Base-by-base conservation (phyloP, 1,284 basidiomycete species). In the Bjerkandera adusta region DNA sequence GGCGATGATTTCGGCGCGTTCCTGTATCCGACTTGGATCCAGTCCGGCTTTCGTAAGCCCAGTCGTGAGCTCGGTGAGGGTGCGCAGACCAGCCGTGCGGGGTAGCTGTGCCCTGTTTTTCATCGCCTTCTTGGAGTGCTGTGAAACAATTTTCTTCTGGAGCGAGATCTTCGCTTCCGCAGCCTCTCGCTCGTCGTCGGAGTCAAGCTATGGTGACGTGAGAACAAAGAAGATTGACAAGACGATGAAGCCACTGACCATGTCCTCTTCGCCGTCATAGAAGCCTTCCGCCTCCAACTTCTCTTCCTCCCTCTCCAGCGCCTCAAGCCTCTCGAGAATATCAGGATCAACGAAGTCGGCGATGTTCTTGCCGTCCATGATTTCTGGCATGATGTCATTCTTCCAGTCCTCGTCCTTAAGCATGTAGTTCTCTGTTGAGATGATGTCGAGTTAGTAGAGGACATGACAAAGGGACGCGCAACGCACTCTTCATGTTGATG, bases 321-420 rank as follows among this genome's bases (percentile, higher is more conserved):
- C 96, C 64, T 98, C 96, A 49, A 99, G 84, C 70, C 92, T 95
- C 69, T 95, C 93, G 33, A 85, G 83, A 56, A 99, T 99, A 63
- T 99, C 97, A n/a, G 94, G 90, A 67, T 99, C 97, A 68, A 99
- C 90, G 60, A 99, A 99, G 76, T 99, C 96, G 32, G 95, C 95
- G 47, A 99, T 74, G 72, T 99, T 99, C 81, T 98, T 98, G 70
- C 96, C 97, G 56, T 98, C 83, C 83, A 92, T 84, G 62, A 99
- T 90, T 70, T 99, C 97, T 22, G 96, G 97, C 20, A 99, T 90
- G 56, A 83, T 79, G 64, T 99, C 96, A 72, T 86, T 79, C 73
- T 97, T 99, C 96, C 96, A 99, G 44, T 92, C 87, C 41, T 91
- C 85, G 64, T 97, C 86, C 33, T 83, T 79, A 46, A 99, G 84